A percentile compares a stretch with the other conserved stretches of the same genome.
phyloP scores from a whole-genome alignment of 306 rosid genomes.

The Rosa lucieae region DNA sequence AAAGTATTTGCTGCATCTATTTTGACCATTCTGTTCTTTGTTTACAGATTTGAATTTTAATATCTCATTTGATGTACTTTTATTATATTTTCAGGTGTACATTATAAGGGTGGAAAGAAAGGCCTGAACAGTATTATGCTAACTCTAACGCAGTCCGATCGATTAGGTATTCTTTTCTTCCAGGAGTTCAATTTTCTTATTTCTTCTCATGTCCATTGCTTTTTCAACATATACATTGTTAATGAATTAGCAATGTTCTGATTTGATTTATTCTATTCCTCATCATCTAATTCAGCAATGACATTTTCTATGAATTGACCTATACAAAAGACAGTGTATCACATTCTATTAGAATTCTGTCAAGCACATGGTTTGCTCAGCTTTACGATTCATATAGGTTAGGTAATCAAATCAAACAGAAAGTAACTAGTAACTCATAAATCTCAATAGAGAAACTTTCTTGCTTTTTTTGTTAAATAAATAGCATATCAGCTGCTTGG shows the following conservation, averaged over 20 bases:
- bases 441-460: not conserved
- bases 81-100: constrained; percentile 52
- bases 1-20: not conserved
- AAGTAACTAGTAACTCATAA: not conserved
- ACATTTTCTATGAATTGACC: not conserved
- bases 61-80: not conserved
- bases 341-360: not conserved
- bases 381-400: not conserved
- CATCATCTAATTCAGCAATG: not conserved
- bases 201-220: not conserved
- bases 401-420: not conserved
- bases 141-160: constrained; percentile 16
- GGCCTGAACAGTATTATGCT: constrained; percentile 19
- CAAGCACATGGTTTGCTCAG: not conserved
- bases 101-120: constrained; percentile 51
- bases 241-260: not conserved
- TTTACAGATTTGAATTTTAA: not conserved
- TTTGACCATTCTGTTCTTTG: not conserved
- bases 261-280: not conserved
- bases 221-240: not conserved
- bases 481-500: not conserved
- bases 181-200: not conserved
- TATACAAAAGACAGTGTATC: not conserved
- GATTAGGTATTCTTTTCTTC: constrained; percentile 35
- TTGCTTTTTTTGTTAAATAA: not conserved